phyloP scores from a whole-genome alignment of 73 alveolate genomes.

The Paramecium octaurelia region DNA sequence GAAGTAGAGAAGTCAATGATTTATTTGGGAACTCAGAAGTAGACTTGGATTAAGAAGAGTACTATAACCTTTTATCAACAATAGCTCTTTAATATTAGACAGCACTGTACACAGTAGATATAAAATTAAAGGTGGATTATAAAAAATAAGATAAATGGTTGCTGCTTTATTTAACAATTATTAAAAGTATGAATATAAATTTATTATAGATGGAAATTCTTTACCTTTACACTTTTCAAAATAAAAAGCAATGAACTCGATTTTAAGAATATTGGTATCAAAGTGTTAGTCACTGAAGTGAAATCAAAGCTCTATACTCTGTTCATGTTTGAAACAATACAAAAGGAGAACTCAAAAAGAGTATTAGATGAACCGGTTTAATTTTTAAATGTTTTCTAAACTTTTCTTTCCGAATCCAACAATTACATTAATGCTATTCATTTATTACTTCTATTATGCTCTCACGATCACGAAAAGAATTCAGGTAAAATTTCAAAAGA shows the following conservation, averaged over 20 bases:
- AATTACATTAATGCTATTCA: conserved; percentile 34
- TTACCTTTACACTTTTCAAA: conserved; percentile 26
- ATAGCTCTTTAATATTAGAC: not conserved
- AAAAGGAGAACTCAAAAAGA: not conserved
- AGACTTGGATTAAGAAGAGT: not conserved
- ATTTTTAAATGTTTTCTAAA: not conserved
- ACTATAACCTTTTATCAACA: not conserved
- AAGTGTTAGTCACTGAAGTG: not conserved
- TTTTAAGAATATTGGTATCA: not conserved
- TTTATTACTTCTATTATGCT: not conserved
- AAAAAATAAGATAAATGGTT: not conserved
- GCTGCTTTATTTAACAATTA: not conserved
- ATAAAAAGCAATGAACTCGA: not conserved
- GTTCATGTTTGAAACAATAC: not conserved
- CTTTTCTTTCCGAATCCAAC: conserved; percentile 42
- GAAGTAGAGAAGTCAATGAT: conserved; percentile 23
- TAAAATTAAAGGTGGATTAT: not conserved
- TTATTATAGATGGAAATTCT: conserved; percentile 26
- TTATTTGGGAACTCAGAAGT: not conserved
- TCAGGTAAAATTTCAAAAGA: not conserved
- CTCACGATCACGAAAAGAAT: conserved; percentile 1
- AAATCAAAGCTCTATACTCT: not conserved
- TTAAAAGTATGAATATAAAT: not conserved
- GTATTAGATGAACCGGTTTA: conserved; percentile 2
- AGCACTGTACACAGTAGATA: not conserved